Percentiles rank a stretch among this genome's conserved stretches.
phyloP scores from a whole-genome alignment of 768 basidiomycete genomes.

The Suillus subalutaceus region DNA sequence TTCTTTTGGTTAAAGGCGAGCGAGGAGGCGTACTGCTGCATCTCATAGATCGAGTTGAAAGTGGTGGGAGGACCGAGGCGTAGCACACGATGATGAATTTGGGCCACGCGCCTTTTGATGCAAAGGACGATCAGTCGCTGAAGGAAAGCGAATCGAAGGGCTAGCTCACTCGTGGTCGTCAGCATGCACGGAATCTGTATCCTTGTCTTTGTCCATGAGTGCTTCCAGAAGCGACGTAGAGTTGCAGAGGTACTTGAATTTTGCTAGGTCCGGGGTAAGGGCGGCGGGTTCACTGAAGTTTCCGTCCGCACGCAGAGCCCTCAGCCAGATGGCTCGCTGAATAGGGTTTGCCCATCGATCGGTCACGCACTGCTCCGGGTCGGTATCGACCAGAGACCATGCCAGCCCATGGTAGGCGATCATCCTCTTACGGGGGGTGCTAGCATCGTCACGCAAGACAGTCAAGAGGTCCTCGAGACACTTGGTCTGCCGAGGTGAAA shows the following conservation, averaged over 20 bases:
- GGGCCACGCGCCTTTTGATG: background rate
- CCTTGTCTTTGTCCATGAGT: background rate
- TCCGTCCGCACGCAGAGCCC: background rate
- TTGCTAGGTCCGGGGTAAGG: background rate
- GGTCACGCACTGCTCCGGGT: background rate
- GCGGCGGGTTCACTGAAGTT: background rate
- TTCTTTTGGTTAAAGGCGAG: background rate
- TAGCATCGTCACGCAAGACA: background rate
- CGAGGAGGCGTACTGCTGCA: background rate
- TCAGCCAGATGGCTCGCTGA: background rate
- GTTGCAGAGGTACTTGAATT: background rate
- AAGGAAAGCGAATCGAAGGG: fast-evolving
- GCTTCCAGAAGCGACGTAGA: background rate
- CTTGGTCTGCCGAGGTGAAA: background rate
- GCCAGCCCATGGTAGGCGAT: background rate
- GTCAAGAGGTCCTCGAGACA: background rate
- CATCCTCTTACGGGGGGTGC: background rate
- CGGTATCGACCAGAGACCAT: background rate
- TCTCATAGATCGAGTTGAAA: background rate
- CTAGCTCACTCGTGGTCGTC: background rate
- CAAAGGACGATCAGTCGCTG: background rate
- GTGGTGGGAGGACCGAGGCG: background rate
- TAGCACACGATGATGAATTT: background rate
- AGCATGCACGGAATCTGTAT: background rate
- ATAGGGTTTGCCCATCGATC: background rate